phyloP scores from a whole-genome alignment of 306 rosid species.

The Cucumis melo region DNA sequence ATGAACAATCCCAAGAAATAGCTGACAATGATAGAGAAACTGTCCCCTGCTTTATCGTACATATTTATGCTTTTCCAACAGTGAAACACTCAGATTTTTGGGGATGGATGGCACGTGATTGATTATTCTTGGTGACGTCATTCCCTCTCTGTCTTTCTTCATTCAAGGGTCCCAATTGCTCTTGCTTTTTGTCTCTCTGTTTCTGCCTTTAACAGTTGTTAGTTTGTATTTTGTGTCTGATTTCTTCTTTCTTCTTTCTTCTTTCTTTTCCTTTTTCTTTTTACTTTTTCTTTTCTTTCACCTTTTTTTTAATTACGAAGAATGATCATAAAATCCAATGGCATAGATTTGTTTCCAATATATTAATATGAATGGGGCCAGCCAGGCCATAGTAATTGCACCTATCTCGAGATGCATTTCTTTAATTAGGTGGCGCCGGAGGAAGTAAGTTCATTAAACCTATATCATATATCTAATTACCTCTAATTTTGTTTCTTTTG shows the following conservation, averaged over 20 bases:
- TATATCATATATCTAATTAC: too few species aligned
- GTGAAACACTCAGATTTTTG: not conserved
- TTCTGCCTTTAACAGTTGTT: not conserved
- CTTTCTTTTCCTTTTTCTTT: not conserved
- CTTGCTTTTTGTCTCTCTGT: not conserved
- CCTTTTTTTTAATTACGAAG: not conserved
- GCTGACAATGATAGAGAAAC: constrained; percentile 79
- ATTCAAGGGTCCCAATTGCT: not conserved
- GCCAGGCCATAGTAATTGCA: not conserved
- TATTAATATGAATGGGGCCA: not conserved
- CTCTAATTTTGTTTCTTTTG: too few species aligned
- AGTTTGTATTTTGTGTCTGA: not conserved
- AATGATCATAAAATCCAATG: not conserved
- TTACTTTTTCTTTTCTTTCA: not conserved
- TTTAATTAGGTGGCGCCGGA: too few species aligned
- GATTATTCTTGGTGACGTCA: not conserved
- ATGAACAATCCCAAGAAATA: constrained; percentile 44
- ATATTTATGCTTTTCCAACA: constrained; percentile 48
- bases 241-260: not conserved
- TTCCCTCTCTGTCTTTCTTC: not conserved
- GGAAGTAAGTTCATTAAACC: too few species aligned
- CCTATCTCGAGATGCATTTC: not conserved
- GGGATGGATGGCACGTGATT: not conserved
- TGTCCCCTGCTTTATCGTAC: constrained; percentile 83
- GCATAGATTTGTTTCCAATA: not conserved